phyloP scores from a whole-genome alignment of 345 rosid species.

The Lumnitzera racemosa region DNA sequence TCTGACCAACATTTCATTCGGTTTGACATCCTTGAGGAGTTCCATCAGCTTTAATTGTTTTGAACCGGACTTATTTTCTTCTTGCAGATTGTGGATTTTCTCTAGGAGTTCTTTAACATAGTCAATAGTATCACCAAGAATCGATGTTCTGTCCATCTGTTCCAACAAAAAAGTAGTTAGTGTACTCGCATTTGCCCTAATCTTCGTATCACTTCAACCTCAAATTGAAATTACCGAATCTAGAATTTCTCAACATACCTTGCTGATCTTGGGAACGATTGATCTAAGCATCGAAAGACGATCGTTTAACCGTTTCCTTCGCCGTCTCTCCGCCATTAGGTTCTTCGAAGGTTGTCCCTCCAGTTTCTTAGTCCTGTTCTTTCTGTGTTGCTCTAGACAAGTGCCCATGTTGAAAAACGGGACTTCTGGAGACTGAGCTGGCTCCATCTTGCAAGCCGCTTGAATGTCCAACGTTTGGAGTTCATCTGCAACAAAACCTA shows the following conservation, averaged over 20 bases:
- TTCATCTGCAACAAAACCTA: conserved; percentile 17
- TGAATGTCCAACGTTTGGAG: conserved; percentile 14
- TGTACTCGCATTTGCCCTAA: too few species aligned
- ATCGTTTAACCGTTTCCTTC: conserved; percentile 30
- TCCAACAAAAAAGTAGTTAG: neutral
- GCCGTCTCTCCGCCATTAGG: conserved; percentile 36
- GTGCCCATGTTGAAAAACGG: neutral
- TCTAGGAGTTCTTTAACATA: conserved; percentile 56
- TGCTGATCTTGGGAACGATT: conserved; percentile 39
- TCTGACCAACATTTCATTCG: conserved; percentile 50
- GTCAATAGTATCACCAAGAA: conserved; percentile 44
- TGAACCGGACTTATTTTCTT: conserved; percentile 29
- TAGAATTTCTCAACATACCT: conserved; percentile 10
- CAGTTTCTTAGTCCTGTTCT: conserved; percentile 11
- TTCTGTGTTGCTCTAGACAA: neutral
- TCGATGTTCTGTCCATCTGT: conserved; percentile 46
- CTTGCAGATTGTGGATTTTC: conserved; percentile 53
- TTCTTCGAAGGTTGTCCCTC: conserved; percentile 34
- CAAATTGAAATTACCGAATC: too few species aligned
- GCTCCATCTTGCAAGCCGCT: conserved; percentile 30
- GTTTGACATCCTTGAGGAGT: conserved; percentile 39
- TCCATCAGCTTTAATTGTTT: conserved; percentile 22
- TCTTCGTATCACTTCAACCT: too few species aligned
- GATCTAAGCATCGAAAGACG: conserved; percentile 33
- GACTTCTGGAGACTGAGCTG: conserved; percentile 5